Conservation (phyloP, 2,329 filamentous ascomycete species). For the Diplodia seriata region DNA sequence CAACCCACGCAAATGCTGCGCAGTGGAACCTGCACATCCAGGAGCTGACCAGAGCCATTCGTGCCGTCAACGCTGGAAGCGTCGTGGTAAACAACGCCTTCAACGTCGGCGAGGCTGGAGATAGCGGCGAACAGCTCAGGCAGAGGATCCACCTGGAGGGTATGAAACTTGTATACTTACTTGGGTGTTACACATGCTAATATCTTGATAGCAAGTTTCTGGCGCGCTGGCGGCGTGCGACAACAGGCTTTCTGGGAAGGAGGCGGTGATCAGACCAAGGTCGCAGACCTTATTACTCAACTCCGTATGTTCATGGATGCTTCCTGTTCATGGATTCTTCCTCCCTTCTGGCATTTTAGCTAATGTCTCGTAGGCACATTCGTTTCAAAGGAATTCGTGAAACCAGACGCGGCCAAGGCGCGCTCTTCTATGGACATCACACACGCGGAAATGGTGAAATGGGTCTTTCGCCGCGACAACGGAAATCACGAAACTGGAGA, state of each 20-base stretch:
- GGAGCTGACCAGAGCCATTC: rapidly evolving
- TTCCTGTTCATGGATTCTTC: neutral
- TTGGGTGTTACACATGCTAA: neutral
- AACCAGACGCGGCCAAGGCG: no score
- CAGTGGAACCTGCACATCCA: neutral
- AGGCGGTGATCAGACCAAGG: neutral
- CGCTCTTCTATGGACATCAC: no score
- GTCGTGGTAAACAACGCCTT: neutral
- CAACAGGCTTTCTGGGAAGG: neutral
- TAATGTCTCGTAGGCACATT: no score
- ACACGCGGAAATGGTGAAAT: no score
- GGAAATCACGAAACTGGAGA: no score
- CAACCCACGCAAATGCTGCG: neutral
- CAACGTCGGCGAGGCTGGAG: neutral
- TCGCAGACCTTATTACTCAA: neutral
- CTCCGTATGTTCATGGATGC: neutral
- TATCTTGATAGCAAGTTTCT: neutral
- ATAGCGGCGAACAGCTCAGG: neutral
- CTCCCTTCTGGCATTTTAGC: no score
- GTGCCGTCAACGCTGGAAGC: neutral
- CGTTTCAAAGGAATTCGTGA: no score
- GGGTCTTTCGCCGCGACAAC: no score
- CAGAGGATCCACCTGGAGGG: neutral
- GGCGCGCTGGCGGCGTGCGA: neutral
- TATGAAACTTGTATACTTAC: neutral